Conservation (phyloP, 257 asterid species). For the Ehretia macrophylla region DNA sequence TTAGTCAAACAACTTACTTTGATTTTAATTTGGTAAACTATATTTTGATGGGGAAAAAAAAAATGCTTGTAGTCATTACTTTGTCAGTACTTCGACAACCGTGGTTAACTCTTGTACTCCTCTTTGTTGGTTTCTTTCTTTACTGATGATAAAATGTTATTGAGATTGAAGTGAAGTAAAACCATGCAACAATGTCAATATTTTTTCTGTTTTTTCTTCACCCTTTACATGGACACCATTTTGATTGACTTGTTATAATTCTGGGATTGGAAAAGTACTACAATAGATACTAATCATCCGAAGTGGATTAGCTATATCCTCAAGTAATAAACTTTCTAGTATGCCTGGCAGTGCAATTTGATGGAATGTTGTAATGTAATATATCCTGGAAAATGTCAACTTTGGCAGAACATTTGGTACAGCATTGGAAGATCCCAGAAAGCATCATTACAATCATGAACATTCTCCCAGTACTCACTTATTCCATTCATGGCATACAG, state of each 20-base stretch:
- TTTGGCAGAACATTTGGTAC: constrained; percentile 61
- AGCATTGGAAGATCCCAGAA: constrained; percentile 65
- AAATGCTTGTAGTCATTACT: no score
- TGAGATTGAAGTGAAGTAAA: no score
- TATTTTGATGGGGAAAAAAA: no score
- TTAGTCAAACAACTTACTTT: no score
- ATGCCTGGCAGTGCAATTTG: background rate
- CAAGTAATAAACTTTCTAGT: background rate
- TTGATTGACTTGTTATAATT: no score
- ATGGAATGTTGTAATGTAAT: background rate
- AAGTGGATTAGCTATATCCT: background rate
- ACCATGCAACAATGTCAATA: background rate
- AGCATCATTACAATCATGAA: constrained; percentile 41
- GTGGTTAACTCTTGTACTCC: no score
- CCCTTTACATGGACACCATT: background rate
- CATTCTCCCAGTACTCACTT: constrained; percentile 55
- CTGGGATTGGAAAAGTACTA: background rate
- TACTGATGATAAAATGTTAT: no score
- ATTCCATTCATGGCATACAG: constrained; percentile 65
- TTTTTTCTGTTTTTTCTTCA: background rate
- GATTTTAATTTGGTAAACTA: no score
- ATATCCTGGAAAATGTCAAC: constrained; percentile 15
- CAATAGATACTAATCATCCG: no score
- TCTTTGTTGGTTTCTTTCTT: no score
- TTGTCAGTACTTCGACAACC: no score